These are phyloP conservation scores for Tetratostichococcus sp. DNA, from an alignment of 139 green algal species.

Conservation along the genomic window DNA sequence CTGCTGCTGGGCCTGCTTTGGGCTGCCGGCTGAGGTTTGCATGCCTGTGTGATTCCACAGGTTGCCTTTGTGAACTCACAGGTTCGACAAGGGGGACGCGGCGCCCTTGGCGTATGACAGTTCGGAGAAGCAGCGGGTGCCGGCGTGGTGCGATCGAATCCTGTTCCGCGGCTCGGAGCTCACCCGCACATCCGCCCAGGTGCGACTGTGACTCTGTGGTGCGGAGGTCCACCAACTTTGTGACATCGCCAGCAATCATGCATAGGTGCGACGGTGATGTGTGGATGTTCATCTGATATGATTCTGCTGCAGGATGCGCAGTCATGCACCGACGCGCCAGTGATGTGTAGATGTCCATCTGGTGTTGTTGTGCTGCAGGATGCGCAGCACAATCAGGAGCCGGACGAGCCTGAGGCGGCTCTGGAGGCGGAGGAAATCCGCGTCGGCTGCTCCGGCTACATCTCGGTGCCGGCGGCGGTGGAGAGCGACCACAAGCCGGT, in stretches of 20 bases:
- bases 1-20: no score
- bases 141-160: slow-evolving; percentile 87
- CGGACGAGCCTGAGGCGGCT: background rate
- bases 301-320: no score
- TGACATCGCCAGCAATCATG: no score
- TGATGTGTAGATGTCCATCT: no score
- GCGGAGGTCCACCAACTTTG: no score
- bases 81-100: slow-evolving; percentile 68
- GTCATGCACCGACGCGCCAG: no score
- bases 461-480: slow-evolving; percentile 60
- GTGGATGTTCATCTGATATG: no score
- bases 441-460: slow-evolving; percentile 50
- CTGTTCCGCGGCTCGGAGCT: slow-evolving; percentile 72
- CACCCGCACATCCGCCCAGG: background rate
- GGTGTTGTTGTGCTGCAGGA: background rate
- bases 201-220: no score
- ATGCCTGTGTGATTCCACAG: no score
- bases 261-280: no score
- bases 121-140: slow-evolving; percentile 79
- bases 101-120: slow-evolving; percentile 68
- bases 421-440: slow-evolving; percentile 24
- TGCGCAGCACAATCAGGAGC: background rate
- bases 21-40: no score
- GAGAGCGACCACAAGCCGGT: slow-evolving; percentile 94
- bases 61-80: no score